Evolutionary conservation across 345 rosid species (phyloP), one percentile per base, ranked within the genome.

Genomic region (Salix brachista): DNA sequence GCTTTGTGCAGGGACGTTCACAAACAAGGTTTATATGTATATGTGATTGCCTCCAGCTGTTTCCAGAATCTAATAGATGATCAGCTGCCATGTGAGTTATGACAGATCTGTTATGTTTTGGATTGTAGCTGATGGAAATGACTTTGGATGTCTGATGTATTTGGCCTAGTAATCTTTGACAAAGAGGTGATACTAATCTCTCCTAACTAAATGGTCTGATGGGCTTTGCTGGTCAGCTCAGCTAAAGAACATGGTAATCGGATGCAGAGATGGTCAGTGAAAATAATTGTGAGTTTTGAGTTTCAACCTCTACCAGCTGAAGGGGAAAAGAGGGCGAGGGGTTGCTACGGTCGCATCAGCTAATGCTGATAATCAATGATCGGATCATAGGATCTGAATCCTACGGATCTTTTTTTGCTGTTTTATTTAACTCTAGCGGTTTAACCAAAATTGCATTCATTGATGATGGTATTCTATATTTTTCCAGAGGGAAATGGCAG

Each of bases 1-100:
- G 41, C 69, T 16, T 37, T 71, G 21, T 70, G 84, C 74, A 70
- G 84, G 77, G 73, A 50, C 61, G 60, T 52, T 2, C n/a, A 30
- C 34, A 25, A 67, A 61, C 11, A 16, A 19, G n/a, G 16, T 11
- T 50, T 44, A 32, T 32, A 32, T 32, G 34, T 34, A 69, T 23
- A 14, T 52, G 54, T 34, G 74, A 78, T n/a, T 42, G 46, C 73
- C 42, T 30, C 37, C 23, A 32, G 19, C n/a, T 66, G n/a, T n/a
- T 25, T 58, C 30, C 44, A 69, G 73, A 77, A 70, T 69, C 73
- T 42, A 23, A 8, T 6, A 56, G 28, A 56, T 56, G 62, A 21
- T 70, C 19, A 32, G 65, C 70, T 70, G 50, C 69, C 70, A n/a
- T 70, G 6, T 32, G 56, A 39, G 36, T 25, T 16, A 48, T 21